These are phyloP conservation scores for Metschnikowia kofuensis DNA, from an alignment of 805 yeast species.

Conservation along the genomic window DNA sequence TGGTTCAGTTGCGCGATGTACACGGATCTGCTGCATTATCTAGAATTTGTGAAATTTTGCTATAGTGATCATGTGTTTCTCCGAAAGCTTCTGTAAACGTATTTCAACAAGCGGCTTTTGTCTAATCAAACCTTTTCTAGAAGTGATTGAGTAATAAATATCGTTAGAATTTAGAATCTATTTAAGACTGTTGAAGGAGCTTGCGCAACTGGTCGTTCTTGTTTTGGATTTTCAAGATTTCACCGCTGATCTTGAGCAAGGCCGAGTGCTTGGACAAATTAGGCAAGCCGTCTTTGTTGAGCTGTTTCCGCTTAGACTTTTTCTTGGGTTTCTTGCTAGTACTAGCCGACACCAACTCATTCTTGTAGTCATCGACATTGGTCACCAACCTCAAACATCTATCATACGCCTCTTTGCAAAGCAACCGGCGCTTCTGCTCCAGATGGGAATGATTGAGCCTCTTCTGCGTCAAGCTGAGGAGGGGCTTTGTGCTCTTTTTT, in stretches of 20 bases:
- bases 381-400: slow-evolving; percentile 40
- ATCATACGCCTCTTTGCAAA: slow-evolving; percentile 44
- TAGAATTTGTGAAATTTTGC: too few relatives aligned
- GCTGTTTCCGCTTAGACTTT: slow-evolving; percentile 36
- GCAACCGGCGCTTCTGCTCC: slow-evolving; percentile 43
- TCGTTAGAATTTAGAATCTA: too few relatives aligned
- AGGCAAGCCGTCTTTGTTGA: slow-evolving; percentile 44
- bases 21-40: too few relatives aligned
- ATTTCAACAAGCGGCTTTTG: too few relatives aligned
- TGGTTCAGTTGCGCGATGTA: too few relatives aligned
- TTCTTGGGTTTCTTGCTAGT: slow-evolving; percentile 18
- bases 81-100: too few relatives aligned
- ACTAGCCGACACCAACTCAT: slow-evolving; percentile 26
- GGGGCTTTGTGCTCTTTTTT: slow-evolving; percentile 35
- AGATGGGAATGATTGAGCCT: slow-evolving; percentile 40
- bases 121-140: too few relatives aligned
- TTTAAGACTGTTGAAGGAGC: slow-evolving; percentile 16
- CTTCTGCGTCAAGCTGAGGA: slow-evolving; percentile 39
- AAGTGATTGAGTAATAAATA: background rate
- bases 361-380: slow-evolving; percentile 37
- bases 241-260: slow-evolving; percentile 37
- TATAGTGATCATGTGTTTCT: too few relatives aligned
- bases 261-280: slow-evolving; percentile 44
- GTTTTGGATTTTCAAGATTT: slow-evolving; percentile 32
- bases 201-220: slow-evolving; percentile 33